Base-by-base conservation (phyloP, 768 basidiomycete genomes). In the Mycena vitilis region DNA sequence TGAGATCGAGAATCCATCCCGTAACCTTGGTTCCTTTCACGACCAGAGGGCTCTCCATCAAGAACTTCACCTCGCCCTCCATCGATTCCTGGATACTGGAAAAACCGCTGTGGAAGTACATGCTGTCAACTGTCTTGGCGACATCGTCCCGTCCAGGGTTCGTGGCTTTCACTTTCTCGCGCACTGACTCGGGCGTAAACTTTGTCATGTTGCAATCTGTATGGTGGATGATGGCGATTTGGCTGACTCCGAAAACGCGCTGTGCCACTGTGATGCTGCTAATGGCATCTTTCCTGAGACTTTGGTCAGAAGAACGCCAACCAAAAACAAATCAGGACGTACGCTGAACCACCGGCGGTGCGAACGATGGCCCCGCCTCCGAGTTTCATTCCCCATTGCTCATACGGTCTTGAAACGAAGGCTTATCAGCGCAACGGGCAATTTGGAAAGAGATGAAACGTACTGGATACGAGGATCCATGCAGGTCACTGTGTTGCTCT, bases 401-500 rank as follows among this genome's bases (percentile, higher is more conserved):
- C 80, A 30, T 80, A 81, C 20, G 82, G 82, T 68, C 84, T 85
- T 65, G 23, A n/a, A 16, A 23, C n/a, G 34, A 40, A 30, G 36
- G 13, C 5, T 36, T 7, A 58, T 49, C 42, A 42, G 36, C 38
- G 8, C 38, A 10, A n/a, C n/a, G 38, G n/a, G 22, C 11, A 15
- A 34, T 44, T 8, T 34, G 4, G 25, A 58, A 13, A n/a, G 25
- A 13, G 12, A 12, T 3, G 20, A 20, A 23, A 75, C 0, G 70
- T 68, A 86, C 84, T 87, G 80, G 65, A 87, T 76, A 45, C 87
- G 83, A 47, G 86, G 85, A 71, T 88, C 87, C 86, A 87, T 87
- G 77, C 86, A 87, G 22, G 84, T 85, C 42, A 86, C 82, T 84
- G 12, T 18, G 16, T 34, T 9, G 4, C 15, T 38, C 42, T 37